A percentile compares a stretch with the other conserved stretches of the same genome.
Conservation (phyloP, 768 basidiomycete species). For the Tylopilus balloui region DNA sequence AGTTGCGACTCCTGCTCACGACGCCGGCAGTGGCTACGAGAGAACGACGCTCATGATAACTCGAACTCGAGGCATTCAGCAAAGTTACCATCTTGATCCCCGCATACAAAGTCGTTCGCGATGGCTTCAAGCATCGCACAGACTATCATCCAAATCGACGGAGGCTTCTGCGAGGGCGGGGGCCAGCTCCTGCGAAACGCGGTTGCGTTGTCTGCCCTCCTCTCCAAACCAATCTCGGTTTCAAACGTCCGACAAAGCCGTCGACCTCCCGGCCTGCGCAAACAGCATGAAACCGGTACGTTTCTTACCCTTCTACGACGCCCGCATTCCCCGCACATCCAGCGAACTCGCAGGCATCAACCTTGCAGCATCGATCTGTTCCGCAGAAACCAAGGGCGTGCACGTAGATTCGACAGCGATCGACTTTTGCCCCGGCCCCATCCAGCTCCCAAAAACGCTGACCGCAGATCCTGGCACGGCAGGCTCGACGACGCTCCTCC, state of each 20-base stretch:
- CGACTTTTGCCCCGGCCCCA: slow-evolving; percentile 51
- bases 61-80: neutral
- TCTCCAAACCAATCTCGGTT: slow-evolving; percentile 56
- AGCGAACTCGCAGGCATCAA: slow-evolving; percentile 46
- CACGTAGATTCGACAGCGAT: slow-evolving; percentile 47
- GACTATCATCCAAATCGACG: slow-evolving; percentile 34
- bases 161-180: slow-evolving; percentile 49
- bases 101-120: neutral
- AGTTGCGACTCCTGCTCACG: no score
- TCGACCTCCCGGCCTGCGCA: slow-evolving; percentile 59
- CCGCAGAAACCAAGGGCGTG: slow-evolving; percentile 53
- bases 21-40: no score
- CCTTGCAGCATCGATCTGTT: slow-evolving; percentile 58
- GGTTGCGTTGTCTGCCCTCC: slow-evolving; percentile 59
- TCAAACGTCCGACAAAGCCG: slow-evolving; percentile 57
- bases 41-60: no score
- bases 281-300: slow-evolving; percentile 67
- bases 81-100: neutral
- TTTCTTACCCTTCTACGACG: neutral
- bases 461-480: slow-evolving; percentile 54
- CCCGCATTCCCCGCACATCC: neutral
- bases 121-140: slow-evolving; percentile 15
- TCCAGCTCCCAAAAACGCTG: slow-evolving; percentile 39
- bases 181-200: slow-evolving; percentile 73
- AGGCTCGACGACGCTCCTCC: slow-evolving; percentile 64